phyloP scores from a whole-genome alignment of 2,329 filamentous ascomycete species.

The Pseudocercospora macadamiae region DNA sequence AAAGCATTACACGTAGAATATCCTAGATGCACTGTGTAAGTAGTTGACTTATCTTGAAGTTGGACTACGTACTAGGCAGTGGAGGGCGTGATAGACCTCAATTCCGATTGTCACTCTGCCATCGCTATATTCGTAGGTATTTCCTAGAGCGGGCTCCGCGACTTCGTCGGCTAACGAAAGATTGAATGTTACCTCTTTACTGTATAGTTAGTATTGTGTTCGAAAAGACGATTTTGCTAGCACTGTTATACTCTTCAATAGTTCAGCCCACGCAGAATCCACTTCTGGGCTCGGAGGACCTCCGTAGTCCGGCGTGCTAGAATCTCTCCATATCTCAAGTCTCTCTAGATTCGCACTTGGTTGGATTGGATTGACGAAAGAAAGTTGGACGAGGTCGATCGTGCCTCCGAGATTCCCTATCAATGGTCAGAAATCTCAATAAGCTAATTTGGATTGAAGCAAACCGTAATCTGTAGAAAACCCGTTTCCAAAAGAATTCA shows the following conservation, averaged over 20 bases:
- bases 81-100: conserved; percentile 16
- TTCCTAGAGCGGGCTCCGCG: background rate
- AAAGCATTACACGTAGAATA: conserved; percentile 9
- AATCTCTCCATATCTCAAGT: conserved; percentile 5
- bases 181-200: conserved; percentile 9
- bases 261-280: conserved; percentile 9
- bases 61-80: background rate
- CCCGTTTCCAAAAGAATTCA: background rate
- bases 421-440: background rate
- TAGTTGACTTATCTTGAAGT: background rate
- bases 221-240: background rate
- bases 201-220: background rate
- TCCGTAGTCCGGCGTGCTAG: conserved; percentile 1
- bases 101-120: conserved; percentile 11
- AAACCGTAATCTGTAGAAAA: background rate
- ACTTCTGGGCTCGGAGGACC: conserved; percentile 7
- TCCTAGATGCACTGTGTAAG: background rate
- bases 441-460: background rate
- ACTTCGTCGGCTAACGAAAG: background rate
- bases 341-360: conserved; percentile 5
- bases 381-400: conserved; percentile 6
- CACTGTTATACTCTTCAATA: conserved; percentile 1
- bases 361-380: conserved; percentile 11
- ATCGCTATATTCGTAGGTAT: background rate
- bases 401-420: background rate